These are phyloP conservation scores for Colletotrichum spinosum DNA, from an alignment of 2,329 filamentous ascomycete species.

Conservation along the genomic window DNA sequence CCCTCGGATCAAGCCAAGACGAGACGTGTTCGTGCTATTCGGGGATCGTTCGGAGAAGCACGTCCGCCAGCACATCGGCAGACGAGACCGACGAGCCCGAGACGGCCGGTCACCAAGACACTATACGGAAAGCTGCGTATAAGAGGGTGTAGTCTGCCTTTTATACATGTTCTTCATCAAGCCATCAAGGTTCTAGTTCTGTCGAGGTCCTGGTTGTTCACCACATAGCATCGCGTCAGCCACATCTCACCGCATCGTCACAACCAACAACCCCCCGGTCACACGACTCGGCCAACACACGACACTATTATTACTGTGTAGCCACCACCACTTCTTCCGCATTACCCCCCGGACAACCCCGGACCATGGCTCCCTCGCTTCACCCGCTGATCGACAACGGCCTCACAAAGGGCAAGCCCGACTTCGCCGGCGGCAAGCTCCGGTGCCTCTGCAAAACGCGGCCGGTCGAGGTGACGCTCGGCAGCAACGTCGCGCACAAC, in stretches of 20 bases:
- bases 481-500: constrained; percentile 73
- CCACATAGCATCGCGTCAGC: too few species aligned
- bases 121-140: neutral
- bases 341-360: neutral
- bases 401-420: constrained; percentile 64
- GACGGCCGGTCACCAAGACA: too few species aligned
- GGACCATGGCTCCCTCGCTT: constrained; percentile 56
- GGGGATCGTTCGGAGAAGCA: constrained; percentile 29
- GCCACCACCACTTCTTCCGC: too few species aligned
- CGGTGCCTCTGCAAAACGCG: constrained; percentile 68
- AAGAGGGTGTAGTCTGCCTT: neutral
- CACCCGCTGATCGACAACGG: constrained; percentile 74
- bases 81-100: neutral
- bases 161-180: neutral
- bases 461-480: constrained; percentile 69
- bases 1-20: constrained; percentile 24
- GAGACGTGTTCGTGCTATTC: constrained; percentile 12
- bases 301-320: too few species aligned
- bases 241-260: neutral
- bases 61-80: constrained; percentile 22
- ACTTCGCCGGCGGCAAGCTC: constrained; percentile 70
- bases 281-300: constrained; percentile 4
- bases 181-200: constrained; percentile 26
- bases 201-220: constrained; percentile 15
- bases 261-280: neutral